Percentiles rank a stretch among this genome's conserved stretches.
These are phyloP conservation scores for Tremella mesenterica DNA, from an alignment of 768 basidiomycete genomes.

Conservation along the genomic window DNA sequence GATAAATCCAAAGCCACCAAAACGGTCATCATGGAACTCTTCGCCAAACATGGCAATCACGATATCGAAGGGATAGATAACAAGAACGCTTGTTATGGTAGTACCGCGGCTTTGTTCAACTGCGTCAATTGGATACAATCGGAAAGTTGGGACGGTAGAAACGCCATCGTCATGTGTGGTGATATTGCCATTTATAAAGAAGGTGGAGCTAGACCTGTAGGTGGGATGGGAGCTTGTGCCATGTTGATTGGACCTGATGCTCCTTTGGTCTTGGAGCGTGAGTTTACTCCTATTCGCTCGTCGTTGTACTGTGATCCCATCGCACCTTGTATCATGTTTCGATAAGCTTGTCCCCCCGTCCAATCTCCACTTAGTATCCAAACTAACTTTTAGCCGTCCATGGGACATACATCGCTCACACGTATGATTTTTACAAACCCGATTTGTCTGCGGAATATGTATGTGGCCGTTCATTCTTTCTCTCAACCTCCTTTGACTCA, in stretches of 20 bases:
- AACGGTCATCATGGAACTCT: conserved; percentile 97
- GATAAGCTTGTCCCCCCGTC: not conserved
- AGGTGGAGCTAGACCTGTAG: conserved; percentile 86
- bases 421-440: conserved; percentile 99
- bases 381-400: conserved; percentile 63
- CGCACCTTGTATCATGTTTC: too few species aligned
- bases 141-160: conserved; percentile 91
- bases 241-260: conserved; percentile 94
- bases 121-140: conserved; percentile 97
- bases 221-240: conserved; percentile 91
- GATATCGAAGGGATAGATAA: conserved; percentile 99
- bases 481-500: not conserved
- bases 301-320: not conserved
- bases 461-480: conserved; percentile 10
- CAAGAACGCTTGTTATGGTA: conserved; percentile 98
- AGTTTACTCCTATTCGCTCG: conserved; percentile 43
- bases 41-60: conserved; percentile 80
- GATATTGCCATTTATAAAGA: conserved; percentile 98
- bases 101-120: conserved; percentile 97
- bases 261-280: conserved; percentile 88
- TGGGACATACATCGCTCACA: conserved; percentile 94
- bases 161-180: conserved; percentile 91
- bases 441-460: conserved; percentile 54
- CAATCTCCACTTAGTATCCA: not conserved
- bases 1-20: conserved; percentile 99